Base-by-base conservation (phyloP, 169 alveolate genomes). In the Cryptosporidium canis region DNA sequence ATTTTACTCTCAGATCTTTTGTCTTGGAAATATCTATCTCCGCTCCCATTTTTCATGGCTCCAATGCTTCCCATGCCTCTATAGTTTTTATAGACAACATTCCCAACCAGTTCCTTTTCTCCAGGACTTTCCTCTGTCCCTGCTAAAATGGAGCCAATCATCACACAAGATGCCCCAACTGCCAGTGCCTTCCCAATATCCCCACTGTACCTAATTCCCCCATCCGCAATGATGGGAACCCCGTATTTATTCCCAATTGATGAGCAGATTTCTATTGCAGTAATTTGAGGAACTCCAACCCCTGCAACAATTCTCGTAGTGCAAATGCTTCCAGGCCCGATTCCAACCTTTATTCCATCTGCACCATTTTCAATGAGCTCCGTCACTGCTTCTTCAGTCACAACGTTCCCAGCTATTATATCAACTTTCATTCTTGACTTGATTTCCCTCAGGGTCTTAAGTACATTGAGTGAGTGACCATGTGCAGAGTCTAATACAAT, bases 261-360 rank as follows among this genome's bases (percentile, higher is more conserved):
- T 18, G 83, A 56, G 68, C 84, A 58, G 18, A 90, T 90, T 9
- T 70, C 66, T 21, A 85, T 70, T 11, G 93, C 91, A 0, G 83
- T 64, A 14, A 91, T 82, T 48, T 91, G 93, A 24, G 93, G 93
- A 47, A 83, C 47, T 14, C 94, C 94, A 24, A 91, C 94, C 14
- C 91, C 94, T 43, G 91, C 70, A 53, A 91, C 85, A 12, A 90
- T 96, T 83, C 95, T 96, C 1, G 99, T 96, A 41, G 99, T 96
- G 92, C 99, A 97, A 45, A 97, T 97, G 83, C 99, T 96, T 21
- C 99, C 99, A 55, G 96, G 93, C 8, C 99, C 99, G 97, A 97
- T 97, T 9, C 99, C 98, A 12, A 95, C 94, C 39, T 94, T 91
- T 29, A 95, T 68, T 16, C 94, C 94, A 85, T 95, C 97, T n/a